These are phyloP conservation scores for Brassica cretica DNA, from an alignment of 345 rosid species.

Conservation along the genomic window DNA sequence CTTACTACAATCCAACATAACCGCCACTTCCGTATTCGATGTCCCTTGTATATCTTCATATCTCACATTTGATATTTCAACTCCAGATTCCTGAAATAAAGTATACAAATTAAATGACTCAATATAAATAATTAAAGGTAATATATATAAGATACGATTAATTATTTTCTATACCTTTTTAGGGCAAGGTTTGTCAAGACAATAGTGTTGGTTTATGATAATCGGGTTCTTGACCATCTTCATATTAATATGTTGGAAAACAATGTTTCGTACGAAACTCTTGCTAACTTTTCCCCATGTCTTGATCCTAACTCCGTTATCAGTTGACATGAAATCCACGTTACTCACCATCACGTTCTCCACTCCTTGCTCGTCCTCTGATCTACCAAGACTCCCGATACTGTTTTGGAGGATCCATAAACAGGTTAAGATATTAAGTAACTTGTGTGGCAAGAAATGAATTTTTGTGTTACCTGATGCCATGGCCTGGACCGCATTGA, in stretches of 20 bases:
- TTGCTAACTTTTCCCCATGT: slow-evolving; percentile 65
- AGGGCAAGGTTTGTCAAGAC: slow-evolving; percentile 55
- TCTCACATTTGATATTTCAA: slow-evolving; percentile 58
- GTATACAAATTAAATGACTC: background rate
- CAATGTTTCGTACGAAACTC: slow-evolving; percentile 56
- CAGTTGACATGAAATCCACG: slow-evolving; percentile 45
- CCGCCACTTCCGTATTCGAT: slow-evolving; percentile 62
- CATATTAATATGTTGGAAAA: slow-evolving; percentile 57
- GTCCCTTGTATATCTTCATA: slow-evolving; percentile 61
- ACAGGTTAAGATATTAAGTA: background rate
- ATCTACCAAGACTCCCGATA: slow-evolving; percentile 64
- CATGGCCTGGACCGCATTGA: slow-evolving; percentile 74
- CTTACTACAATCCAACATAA: slow-evolving; percentile 65
- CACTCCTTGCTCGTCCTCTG: slow-evolving; percentile 52
- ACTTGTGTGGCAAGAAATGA: slow-evolving; percentile 1
- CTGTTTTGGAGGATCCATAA: slow-evolving; percentile 32
- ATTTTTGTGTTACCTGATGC: slow-evolving; percentile 39
- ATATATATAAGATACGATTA: background rate
- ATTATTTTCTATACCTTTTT: slow-evolving; percentile 32
- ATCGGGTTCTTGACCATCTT: slow-evolving; percentile 58
- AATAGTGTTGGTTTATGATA: slow-evolving; percentile 66
- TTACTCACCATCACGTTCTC: slow-evolving; percentile 54
- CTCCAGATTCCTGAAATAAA: slow-evolving; percentile 58
- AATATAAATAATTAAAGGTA: background rate
- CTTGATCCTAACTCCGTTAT: slow-evolving; percentile 69